Evolutionary conservation across 768 basidiomycete genomes (phyloP).

Genomic region (Hortiboletus campestris): DNA sequence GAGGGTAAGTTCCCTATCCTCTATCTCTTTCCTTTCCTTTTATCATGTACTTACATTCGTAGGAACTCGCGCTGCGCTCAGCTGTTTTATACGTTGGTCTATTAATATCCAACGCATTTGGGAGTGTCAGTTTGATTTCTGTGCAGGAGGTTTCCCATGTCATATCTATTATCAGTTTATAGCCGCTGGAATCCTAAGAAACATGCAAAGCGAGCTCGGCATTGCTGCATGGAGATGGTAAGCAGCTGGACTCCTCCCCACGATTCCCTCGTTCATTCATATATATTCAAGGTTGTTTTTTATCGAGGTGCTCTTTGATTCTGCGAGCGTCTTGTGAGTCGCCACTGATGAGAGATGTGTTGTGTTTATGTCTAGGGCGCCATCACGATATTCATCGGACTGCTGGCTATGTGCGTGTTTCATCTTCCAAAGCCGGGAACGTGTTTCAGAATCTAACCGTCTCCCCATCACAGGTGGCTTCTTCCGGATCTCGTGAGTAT

Average conservation of each 20-base stretch:
- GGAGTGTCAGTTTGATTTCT: conserved; percentile 43
- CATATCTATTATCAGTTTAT: conserved; percentile 43
- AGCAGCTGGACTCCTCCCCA: conserved; percentile 7
- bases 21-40: neutral
- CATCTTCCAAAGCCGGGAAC: neutral
- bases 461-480: conserved; percentile 40
- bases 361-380: conserved; percentile 43
- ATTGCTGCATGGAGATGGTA: conserved; percentile 73
- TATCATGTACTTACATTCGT: neutral
- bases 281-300: conserved; percentile 55
- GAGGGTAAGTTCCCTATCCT: conserved; percentile 14
- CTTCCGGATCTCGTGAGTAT: conserved; percentile 56
- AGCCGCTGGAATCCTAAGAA: conserved; percentile 70
- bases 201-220: conserved; percentile 66
- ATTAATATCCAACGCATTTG: conserved; percentile 66
- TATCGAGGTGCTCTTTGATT: conserved; percentile 48
- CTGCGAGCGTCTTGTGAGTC: neutral
- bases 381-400: conserved; percentile 58
- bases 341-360: neutral
- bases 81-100: conserved; percentile 60
- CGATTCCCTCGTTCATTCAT: neutral
- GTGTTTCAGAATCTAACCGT: neutral
- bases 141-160: neutral
- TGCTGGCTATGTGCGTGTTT: conserved; percentile 45
- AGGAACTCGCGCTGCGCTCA: conserved; percentile 67